Evolutionary conservation across 148 eudicot genomes (phyloP), one percentile per base, ranked within the genome.

Genomic region (Nepenthes gracilis): DNA sequence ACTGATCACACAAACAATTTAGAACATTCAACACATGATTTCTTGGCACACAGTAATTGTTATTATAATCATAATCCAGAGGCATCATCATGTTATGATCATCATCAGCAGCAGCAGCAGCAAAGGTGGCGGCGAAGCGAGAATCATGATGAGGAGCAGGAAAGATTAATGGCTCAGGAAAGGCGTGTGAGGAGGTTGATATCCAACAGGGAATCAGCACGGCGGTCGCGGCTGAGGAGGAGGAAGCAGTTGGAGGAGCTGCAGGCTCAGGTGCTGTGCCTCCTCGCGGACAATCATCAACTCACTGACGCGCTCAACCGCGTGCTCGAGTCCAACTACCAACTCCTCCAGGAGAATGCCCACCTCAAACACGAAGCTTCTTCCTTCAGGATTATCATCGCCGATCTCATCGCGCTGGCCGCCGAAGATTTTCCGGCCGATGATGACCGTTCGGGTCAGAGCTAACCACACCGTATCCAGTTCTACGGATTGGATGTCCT

Each of bases 181-280:
- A 69, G 66, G 59, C 62, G 72, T 48, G 33, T 63, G 0, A 70
- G 65, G 66, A 69, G 81, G 61, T 57, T 77, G 74, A 59, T 69
- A 5, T 77, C 81, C 1, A 77, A 77, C 48, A 57, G 81, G n/a
- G 81, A 77, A 34, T 77, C 81, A 1, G 81, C 81, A 1, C 56
- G 81, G 64, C 62, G 81, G 23, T 77, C 81, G n/a, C 73, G 81
- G 55, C 52, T 77, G 61, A 53, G 77, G 15, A 77, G 70, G 8
- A 51, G 77, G 37, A 73, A 63, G 49, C 81, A 77, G 59, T 72
- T 77, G 4, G 81, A 77, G 6, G 71, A 60, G 51, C 68, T 77
- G 35, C 74, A 69, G 33, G 60, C 64, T 6, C 81, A 75, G 57
- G 73, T 68, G 6, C 38, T 67, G 36, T 74, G 72, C 51, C 74